A percentile compares a stretch with the other conserved stretches of the same genome.
These are phyloP conservation scores for Eucommia ulmoides DNA, from an alignment of 257 asterid genomes.

Conservation along the genomic window DNA sequence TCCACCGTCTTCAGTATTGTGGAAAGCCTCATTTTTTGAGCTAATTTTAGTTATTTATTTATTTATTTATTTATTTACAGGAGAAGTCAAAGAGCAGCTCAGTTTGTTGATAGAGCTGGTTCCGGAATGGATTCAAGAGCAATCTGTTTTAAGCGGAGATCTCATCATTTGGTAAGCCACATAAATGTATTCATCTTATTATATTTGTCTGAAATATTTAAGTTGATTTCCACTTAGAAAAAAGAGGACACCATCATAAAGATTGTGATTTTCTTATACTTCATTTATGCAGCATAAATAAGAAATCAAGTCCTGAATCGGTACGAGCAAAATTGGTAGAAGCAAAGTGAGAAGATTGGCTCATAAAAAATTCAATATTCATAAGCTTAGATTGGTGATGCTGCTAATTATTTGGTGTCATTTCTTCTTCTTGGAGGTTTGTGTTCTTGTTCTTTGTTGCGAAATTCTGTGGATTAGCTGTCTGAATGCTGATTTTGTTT, in stretches of 20 bases:
- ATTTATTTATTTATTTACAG: constrained; percentile 23
- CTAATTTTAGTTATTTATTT: too few species aligned
- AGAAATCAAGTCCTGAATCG: constrained; percentile 32
- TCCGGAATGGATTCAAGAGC: constrained; percentile 78
- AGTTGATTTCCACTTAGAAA: neutral
- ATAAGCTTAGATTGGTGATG: too few species aligned
- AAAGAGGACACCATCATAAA: neutral
- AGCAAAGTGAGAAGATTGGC: constrained; percentile 34
- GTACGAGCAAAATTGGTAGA: constrained; percentile 43
- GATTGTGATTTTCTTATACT: neutral
- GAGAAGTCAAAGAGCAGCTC: constrained; percentile 62
- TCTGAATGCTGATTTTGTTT: too few species aligned
- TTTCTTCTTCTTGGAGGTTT: too few species aligned
- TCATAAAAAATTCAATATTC: too few species aligned
- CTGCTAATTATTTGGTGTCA: too few species aligned
- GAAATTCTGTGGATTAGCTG: too few species aligned
- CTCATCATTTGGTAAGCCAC: constrained; percentile 44
- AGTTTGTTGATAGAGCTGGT: constrained; percentile 61
- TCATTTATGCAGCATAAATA: constrained; percentile 50
- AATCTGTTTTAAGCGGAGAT: constrained; percentile 46
- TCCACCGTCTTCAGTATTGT: neutral
- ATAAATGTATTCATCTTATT: neutral
- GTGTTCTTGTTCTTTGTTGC: too few species aligned
- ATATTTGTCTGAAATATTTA: neutral
- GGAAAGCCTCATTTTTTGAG: constrained; percentile 2